A percentile compares a stretch with the other conserved stretches of the same genome.
Evolutionary conservation across 106 monocot species (phyloP).

Genomic region (Triglochin maritima): DNA sequence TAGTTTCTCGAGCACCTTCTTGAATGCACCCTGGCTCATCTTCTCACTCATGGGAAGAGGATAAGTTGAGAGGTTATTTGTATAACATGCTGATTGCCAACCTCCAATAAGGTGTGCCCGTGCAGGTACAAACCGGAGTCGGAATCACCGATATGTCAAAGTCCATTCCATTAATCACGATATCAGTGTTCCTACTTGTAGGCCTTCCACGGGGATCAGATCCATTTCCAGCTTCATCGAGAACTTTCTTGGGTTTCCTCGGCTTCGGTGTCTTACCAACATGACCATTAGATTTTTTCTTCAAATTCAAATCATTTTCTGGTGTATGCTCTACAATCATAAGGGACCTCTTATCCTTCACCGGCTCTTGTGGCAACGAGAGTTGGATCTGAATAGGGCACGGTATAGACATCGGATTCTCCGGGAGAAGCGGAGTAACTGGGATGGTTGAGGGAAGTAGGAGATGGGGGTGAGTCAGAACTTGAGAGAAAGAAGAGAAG

Average conservation of each 20-base stretch:
- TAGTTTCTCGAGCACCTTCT: conserved; percentile 24
- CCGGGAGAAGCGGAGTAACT: conserved; percentile 13
- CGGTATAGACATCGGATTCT: conserved; percentile 19
- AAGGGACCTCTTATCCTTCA: conserved; percentile 6
- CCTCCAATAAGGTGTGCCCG: conserved; percentile 22
- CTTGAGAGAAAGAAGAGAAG: too few relatives aligned
- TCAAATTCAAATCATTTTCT: conserved; percentile 13
- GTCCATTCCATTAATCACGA: conserved; percentile 23
- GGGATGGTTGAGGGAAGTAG: conserved; percentile 10
- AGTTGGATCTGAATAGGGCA: background rate
- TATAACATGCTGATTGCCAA: conserved; percentile 33
- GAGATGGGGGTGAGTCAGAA: too few relatives aligned
- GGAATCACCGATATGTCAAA: conserved; percentile 15
- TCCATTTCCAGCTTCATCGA: background rate
- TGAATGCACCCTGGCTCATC: conserved; percentile 33
- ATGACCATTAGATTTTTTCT: conserved; percentile 34
- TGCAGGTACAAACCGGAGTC: conserved; percentile 24
- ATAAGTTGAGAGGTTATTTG: conserved; percentile 17
- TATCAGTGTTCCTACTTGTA: conserved; percentile 1
- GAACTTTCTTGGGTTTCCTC: conserved; percentile 49
- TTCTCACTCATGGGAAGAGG: conserved; percentile 26
- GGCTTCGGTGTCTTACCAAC: conserved; percentile 35
- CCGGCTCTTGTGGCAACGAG: conserved; percentile 2
- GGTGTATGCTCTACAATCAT: conserved; percentile 3
- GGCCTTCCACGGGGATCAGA: background rate